Evolutionary conservation across 1,284 basidiomycete genomes (phyloP).

Genomic region (Irpex rosettiformis): DNA sequence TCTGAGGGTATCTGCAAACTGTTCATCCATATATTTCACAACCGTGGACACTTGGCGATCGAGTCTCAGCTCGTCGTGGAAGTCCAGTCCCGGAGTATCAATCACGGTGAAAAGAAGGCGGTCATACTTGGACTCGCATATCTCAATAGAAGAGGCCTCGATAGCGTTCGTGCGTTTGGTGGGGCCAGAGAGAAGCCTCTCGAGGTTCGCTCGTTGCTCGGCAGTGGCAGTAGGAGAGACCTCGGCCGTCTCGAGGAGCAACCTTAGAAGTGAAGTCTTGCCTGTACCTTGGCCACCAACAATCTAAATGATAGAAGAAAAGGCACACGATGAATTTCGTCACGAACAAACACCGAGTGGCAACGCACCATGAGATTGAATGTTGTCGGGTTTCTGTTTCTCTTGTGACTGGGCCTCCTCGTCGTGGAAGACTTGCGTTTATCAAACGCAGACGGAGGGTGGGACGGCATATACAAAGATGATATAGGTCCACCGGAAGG

Average conservation of each 20-base stretch:
- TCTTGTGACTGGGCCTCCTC: conserved; percentile 44
- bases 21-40: conserved; percentile 71
- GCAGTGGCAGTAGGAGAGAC: conserved; percentile 65
- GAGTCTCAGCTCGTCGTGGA: conserved; percentile 65
- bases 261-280: conserved; percentile 69
- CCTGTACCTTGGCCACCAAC: conserved; percentile 76
- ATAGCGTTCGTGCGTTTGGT: conserved; percentile 59
- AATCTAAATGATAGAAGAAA: conserved; percentile 42
- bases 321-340: neutral
- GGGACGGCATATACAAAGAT: conserved; percentile 57
- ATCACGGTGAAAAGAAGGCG: conserved; percentile 71
- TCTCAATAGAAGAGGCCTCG: conserved; percentile 66
- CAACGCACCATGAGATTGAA: conserved; percentile 78
- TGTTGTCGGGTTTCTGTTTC: conserved; percentile 62
- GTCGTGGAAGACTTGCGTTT: conserved; percentile 35
- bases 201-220: conserved; percentile 62
- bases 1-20: conserved; percentile 79
- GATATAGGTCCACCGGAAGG: conserved; percentile 50
- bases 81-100: conserved; percentile 80
- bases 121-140: conserved; percentile 76
- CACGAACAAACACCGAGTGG: neutral
- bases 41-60: conserved; percentile 70
- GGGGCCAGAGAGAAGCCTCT: conserved; percentile 54
- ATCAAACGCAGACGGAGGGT: conserved; percentile 58
- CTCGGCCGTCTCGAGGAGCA: conserved; percentile 73